Percentiles rank a stretch among this genome's conserved stretches.
phyloP scores from a whole-genome alignment of 2,329 filamentous ascomycete genomes.

The Byssothecium circinans region DNA sequence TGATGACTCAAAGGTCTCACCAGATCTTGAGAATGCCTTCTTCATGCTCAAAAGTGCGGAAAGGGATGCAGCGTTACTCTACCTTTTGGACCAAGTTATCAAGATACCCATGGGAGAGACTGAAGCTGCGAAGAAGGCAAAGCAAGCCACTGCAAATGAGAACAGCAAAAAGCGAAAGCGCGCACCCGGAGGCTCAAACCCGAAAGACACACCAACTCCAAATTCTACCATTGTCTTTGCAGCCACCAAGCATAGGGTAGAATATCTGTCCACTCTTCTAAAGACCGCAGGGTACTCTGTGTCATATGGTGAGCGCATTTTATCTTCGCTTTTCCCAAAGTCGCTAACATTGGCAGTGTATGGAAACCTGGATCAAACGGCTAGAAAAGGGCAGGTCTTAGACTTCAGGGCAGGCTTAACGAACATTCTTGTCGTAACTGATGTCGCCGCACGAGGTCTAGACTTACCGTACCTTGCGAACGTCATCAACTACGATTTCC shows the following conservation, averaged over 20 bases:
- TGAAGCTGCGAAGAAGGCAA: constrained; percentile 51
- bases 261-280: constrained; percentile 86
- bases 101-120: constrained; percentile 77
- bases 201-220: constrained; percentile 73
- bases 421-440: constrained; percentile 92
- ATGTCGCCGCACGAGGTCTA: constrained; percentile 95
- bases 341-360: constrained; percentile 61
- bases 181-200: constrained; percentile 51
- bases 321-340: constrained; percentile 2
- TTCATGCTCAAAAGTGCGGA: constrained; percentile 91
- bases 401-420: constrained; percentile 82
- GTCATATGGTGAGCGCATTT: constrained; percentile 62
- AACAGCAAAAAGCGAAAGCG: constrained; percentile 74
- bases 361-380: constrained; percentile 90
- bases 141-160: constrained; percentile 50
- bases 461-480: constrained; percentile 96
- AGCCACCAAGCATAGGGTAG: constrained; percentile 95
- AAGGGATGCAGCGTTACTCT: constrained; percentile 88
- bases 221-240: constrained; percentile 95
- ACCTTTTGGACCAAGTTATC: constrained; percentile 89
- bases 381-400: constrained; percentile 87
- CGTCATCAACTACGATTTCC: constrained; percentile 98
- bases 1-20: constrained; percentile 95
- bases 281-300: constrained; percentile 79
- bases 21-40: constrained; percentile 92